phyloP scores from a whole-genome alignment of 2,329 filamentous ascomycete genomes.

The Ceratocystis harringtonii region DNA sequence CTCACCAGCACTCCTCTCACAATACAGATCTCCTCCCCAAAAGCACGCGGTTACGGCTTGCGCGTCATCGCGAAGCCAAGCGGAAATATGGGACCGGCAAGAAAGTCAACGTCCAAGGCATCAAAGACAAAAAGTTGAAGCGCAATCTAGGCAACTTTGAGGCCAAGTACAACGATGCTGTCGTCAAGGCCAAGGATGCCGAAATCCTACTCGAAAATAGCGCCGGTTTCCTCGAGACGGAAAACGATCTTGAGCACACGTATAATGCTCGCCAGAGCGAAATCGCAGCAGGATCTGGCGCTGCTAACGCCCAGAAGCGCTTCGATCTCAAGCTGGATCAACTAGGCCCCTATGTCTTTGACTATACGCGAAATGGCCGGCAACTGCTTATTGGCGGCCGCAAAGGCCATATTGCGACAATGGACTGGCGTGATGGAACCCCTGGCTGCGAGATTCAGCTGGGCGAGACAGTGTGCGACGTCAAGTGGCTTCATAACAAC shows the following conservation, averaged over 20 bases:
- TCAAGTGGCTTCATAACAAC: constrained; percentile 86
- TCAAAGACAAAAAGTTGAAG: constrained; percentile 83
- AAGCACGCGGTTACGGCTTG: constrained; percentile 35
- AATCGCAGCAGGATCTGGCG: constrained; percentile 55
- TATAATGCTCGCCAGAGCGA: constrained; percentile 87
- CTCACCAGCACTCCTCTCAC: background rate
- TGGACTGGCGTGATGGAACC: constrained; percentile 91
- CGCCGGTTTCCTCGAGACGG: constrained; percentile 72
- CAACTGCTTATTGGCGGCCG: constrained; percentile 73
- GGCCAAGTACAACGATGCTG: constrained; percentile 64
- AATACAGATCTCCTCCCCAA: constrained; percentile 33
- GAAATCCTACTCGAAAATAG: constrained; percentile 87
- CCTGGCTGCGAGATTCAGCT: constrained; percentile 83
- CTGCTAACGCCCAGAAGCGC: constrained; percentile 80
- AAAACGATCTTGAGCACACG: constrained; percentile 76
- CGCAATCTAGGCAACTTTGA: constrained; percentile 67
- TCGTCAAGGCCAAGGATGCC: constrained; percentile 78
- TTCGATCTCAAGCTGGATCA: constrained; percentile 76
- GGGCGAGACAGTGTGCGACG: constrained; percentile 77
- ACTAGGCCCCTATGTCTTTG: constrained; percentile 73
- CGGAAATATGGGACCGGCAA: constrained; percentile 73
- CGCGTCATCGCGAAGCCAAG: constrained; percentile 47
- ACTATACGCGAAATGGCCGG: constrained; percentile 81
- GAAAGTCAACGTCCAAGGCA: constrained; percentile 52
- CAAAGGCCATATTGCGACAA: constrained; percentile 88